Evolutionary conservation across 1,284 basidiomycete species (phyloP).

Genomic region (Pisolithus thermaeus): DNA sequence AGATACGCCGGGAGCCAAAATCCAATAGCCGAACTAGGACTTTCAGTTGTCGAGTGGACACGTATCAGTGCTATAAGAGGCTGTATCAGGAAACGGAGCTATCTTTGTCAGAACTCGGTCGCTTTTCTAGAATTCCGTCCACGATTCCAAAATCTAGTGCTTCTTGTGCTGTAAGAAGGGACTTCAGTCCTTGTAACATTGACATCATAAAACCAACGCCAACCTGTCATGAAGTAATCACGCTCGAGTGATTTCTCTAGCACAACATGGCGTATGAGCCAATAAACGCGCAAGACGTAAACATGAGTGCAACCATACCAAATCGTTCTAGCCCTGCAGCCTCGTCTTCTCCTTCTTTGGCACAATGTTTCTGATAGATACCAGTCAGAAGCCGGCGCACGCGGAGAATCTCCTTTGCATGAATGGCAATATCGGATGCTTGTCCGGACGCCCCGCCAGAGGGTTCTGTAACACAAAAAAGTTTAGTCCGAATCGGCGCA

Average conservation of each 20-base stretch:
- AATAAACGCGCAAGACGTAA: slow-evolving; percentile 6
- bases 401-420: slow-evolving; percentile 89
- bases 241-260: slow-evolving; percentile 83
- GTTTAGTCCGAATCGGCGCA: slow-evolving; percentile 6
- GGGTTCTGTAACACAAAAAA: slow-evolving; percentile 55
- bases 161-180: slow-evolving; percentile 58
- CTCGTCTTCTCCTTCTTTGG: slow-evolving; percentile 55
- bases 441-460: slow-evolving; percentile 92
- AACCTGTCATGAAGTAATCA: slow-evolving; percentile 92
- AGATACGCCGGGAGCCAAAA: background rate
- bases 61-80: slow-evolving; percentile 3
- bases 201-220: slow-evolving; percentile 23
- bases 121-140: slow-evolving; percentile 79
- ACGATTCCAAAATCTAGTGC: slow-evolving; percentile 88
- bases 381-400: slow-evolving; percentile 75
- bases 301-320: slow-evolving; percentile 44
- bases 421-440: slow-evolving; percentile 90
- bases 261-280: slow-evolving; percentile 10
- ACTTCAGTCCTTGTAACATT: slow-evolving; percentile 9
- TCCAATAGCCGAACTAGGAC: slow-evolving; percentile 8
- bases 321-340: slow-evolving; percentile 69
- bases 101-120: slow-evolving; percentile 42
- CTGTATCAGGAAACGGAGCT: slow-evolving; percentile 19
- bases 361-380: slow-evolving; percentile 82
- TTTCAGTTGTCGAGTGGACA: slow-evolving; percentile 8